Percentiles rank a stretch among this genome's conserved stretches.
Evolutionary conservation across 1,284 basidiomycete species (phyloP).

Genomic region (Pseudomicrostroma phylloplanum): DNA sequence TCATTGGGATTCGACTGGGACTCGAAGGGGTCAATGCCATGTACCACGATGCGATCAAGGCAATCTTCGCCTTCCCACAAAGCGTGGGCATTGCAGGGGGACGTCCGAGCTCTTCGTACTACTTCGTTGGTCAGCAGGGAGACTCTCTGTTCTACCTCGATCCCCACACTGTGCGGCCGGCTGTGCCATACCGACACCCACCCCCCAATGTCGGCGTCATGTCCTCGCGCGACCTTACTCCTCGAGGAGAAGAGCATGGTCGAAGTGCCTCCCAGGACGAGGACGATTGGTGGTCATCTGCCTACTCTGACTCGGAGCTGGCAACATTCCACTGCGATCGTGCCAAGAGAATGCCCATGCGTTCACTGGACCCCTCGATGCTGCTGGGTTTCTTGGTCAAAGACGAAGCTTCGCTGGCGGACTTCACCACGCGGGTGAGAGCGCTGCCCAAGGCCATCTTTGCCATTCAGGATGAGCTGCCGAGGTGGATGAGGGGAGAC

Average conservation of each 20-base stretch:
- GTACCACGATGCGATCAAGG: conserved; percentile 90
- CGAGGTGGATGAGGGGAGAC: conserved; percentile 68
- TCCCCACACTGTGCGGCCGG: conserved; percentile 79
- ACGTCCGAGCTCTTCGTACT: conserved; percentile 88
- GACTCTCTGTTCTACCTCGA: conserved; percentile 74
- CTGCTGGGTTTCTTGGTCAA: conserved; percentile 82
- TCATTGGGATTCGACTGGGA: conserved; percentile 80
- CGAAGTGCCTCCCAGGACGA: conserved; percentile 16
- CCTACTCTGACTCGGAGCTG: conserved; percentile 64
- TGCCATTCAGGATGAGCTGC: conserved; percentile 63
- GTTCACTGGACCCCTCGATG: conserved; percentile 93
- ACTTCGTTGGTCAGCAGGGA: conserved; percentile 88
- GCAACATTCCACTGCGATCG: conserved; percentile 89
- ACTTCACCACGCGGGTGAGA: conserved; percentile 62
- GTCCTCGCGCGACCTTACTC: background rate
- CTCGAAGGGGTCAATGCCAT: conserved; percentile 88
- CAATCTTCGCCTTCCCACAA: conserved; percentile 81
- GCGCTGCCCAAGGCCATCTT: conserved; percentile 47
- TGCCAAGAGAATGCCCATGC: conserved; percentile 76
- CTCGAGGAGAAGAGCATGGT: background rate
- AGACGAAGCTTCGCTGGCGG: conserved; percentile 74
- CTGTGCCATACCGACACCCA: conserved; percentile 67
- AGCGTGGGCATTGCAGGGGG: conserved; percentile 94
- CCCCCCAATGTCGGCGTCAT: conserved; percentile 45
- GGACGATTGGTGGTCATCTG: conserved; percentile 59